Percentiles rank a stretch among this genome's conserved stretches.
Conservation (phyloP, 108 stramenopile genomes). For the Fistulifera pelliculosa region DNA sequence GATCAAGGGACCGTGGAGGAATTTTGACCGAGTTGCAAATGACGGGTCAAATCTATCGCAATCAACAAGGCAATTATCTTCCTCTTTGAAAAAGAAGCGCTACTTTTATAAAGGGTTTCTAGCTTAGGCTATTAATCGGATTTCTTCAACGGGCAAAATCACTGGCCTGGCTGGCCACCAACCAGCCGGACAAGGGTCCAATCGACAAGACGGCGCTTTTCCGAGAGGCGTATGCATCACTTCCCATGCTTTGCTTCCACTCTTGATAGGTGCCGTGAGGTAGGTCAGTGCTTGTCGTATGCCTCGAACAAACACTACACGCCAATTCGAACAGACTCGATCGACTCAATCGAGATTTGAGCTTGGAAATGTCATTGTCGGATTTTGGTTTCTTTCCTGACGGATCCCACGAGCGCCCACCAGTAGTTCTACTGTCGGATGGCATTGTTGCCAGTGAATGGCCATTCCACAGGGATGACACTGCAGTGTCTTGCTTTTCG, state of each 20-base stretch:
- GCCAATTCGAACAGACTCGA: too few species aligned
- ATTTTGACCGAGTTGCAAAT: not conserved
- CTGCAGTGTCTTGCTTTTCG: slow-evolving; percentile 13
- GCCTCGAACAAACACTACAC: too few species aligned
- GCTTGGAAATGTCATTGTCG: slow-evolving; percentile 28
- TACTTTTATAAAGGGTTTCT: not conserved
- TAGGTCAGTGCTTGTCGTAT: too few species aligned
- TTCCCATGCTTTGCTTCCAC: too few species aligned
- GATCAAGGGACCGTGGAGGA: not conserved
- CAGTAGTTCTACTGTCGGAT: slow-evolving; percentile 38
- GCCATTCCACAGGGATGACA: slow-evolving; percentile 37
- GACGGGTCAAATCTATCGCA: not conserved
- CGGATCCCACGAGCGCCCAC: slow-evolving; percentile 70
- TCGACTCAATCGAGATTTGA: slow-evolving; percentile 57
- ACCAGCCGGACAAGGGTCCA: too few species aligned
- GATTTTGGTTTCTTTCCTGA: slow-evolving; percentile 74
- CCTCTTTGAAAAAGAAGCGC: slow-evolving; percentile 1
- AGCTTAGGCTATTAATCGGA: too few species aligned
- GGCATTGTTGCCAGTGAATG: slow-evolving; percentile 45
- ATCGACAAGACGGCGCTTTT: too few species aligned
- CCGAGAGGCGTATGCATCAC: too few species aligned
- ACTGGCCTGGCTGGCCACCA: too few species aligned
- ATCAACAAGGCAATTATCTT: slow-evolving; percentile 4
- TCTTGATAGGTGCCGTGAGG: too few species aligned
- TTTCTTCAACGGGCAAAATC: too few species aligned